Conservation (phyloP, 805 yeast species). For the Henningerozyma blattae region DNA sequence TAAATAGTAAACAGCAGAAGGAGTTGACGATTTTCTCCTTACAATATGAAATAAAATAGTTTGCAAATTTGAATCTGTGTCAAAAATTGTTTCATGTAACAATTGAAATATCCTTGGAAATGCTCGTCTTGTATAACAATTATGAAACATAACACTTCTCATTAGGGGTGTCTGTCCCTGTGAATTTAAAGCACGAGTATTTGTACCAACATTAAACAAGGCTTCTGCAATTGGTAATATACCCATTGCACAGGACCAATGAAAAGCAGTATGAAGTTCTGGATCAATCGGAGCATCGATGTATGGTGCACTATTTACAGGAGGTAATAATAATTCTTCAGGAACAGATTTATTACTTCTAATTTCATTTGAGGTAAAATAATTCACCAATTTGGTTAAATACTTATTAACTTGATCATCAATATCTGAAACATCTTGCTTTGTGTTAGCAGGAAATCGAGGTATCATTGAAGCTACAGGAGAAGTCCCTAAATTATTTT, state of each 20-base stretch:
- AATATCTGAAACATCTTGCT: constrained; percentile 20
- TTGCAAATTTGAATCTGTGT: constrained; percentile 58
- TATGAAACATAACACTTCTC: constrained; percentile 76
- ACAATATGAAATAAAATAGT: constrained; percentile 82
- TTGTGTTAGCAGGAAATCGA: constrained; percentile 14
- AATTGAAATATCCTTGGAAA: constrained; percentile 71
- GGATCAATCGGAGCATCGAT: constrained; percentile 77
- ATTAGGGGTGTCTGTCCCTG: constrained; percentile 82
- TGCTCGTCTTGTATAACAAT: constrained; percentile 69
- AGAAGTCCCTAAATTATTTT: constrained; percentile 19
- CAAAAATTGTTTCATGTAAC: constrained; percentile 64
- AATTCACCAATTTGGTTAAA: constrained; percentile 22
- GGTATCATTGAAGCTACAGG: constrained; percentile 22
- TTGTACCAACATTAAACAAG: constrained; percentile 63
- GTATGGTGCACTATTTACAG: constrained; percentile 23
- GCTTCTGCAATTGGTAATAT: constrained; percentile 66
- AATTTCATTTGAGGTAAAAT: constrained; percentile 23
- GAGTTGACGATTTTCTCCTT: constrained; percentile 56
- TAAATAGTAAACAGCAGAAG: constrained; percentile 74
- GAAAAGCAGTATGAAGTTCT: constrained; percentile 89
- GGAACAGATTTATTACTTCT: constrained; percentile 17
- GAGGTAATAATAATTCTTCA: constrained; percentile 19
- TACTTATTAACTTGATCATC: constrained; percentile 23
- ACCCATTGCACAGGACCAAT: constrained; percentile 98
- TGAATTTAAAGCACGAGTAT: constrained; percentile 41